Percentiles rank a stretch among this genome's conserved stretches.
These are phyloP conservation scores for Aureobasidium pullulans DNA, from an alignment of 2,329 filamentous ascomycete genomes.

Conservation along the genomic window DNA sequence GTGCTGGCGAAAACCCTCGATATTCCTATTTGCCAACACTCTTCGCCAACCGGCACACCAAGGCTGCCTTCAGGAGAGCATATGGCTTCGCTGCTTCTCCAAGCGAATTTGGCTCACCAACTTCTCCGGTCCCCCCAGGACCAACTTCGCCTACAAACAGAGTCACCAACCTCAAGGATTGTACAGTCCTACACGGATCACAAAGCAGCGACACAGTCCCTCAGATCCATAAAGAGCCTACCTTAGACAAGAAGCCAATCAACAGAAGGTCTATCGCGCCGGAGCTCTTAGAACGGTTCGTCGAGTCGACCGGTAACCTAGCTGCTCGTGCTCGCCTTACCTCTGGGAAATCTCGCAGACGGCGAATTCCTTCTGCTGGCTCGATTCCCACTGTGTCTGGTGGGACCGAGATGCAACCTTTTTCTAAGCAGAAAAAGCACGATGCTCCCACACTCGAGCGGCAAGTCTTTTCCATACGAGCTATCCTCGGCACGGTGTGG, in stretches of 20 bases:
- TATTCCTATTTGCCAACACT: slow-evolving; percentile 22
- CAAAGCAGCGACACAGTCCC: not conserved
- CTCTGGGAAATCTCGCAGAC: not conserved
- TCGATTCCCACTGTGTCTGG: not conserved
- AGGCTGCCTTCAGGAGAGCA: not conserved
- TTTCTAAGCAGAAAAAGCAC: not conserved
- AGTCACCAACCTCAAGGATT: not conserved
- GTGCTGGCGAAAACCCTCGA: slow-evolving; percentile 22
- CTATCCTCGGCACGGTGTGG: slow-evolving; percentile 65
- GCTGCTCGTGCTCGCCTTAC: slow-evolving; percentile 16
- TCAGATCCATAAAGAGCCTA: not conserved
- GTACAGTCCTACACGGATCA: not conserved
- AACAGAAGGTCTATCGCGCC: slow-evolving; percentile 6
- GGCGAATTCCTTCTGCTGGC: slow-evolving; percentile 5
- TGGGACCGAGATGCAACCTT: not conserved
- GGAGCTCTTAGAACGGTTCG: slow-evolving; percentile 17
- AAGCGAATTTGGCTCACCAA: not conserved
- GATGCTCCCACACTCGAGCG: not conserved
- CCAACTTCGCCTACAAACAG: not conserved
- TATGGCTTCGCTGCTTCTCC: not conserved
- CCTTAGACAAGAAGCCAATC: not conserved
- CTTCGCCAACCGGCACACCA: slow-evolving; percentile 15
- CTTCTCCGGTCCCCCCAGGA: not conserved
- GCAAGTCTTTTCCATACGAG: slow-evolving; percentile 28
- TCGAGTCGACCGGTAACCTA: slow-evolving; percentile 18